Percentiles rank a stretch among this genome's conserved stretches.
Conservation (phyloP, 345 rosid genomes). For the Raphanus sativus region DNA sequence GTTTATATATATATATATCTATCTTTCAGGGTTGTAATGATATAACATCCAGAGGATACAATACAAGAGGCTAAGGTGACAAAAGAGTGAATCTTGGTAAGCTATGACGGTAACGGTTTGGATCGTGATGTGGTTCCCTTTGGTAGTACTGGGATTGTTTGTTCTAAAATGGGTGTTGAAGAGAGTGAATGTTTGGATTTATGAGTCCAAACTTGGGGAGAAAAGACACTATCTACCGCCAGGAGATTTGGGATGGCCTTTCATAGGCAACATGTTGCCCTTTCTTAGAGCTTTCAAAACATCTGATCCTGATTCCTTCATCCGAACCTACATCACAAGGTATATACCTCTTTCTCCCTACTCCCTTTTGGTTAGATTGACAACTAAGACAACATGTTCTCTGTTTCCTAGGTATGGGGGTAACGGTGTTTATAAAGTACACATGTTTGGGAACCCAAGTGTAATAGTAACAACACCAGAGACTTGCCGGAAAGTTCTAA, state of each 20-base stretch:
- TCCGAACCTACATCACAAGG: conserved; percentile 47
- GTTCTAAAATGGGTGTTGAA: conserved; percentile 49
- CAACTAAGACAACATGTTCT: not conserved
- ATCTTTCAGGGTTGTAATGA: conserved; percentile 6
- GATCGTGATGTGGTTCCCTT: conserved; percentile 17
- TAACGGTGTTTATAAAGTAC: conserved; percentile 67
- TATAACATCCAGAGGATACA: conserved; percentile 12
- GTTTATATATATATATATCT: not conserved
- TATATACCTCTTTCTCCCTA: conserved; percentile 1
- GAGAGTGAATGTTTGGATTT: conserved; percentile 55
- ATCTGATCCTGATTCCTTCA: conserved; percentile 68
- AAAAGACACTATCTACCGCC: conserved; percentile 58
- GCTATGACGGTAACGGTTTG: conserved; percentile 13
- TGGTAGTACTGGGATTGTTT: conserved; percentile 20
- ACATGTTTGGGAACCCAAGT: conserved; percentile 85
- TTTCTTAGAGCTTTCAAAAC: conserved; percentile 82
- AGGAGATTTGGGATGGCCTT: conserved; percentile 87
- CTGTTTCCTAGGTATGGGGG: conserved; percentile 50
- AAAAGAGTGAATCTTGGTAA: conserved; percentile 8
- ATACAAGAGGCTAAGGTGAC: not conserved
- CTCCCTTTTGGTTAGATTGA: not conserved
- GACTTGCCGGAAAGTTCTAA: conserved; percentile 57
- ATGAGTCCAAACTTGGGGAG: conserved; percentile 59
- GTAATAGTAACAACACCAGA: conserved; percentile 75
- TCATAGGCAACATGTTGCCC: conserved; percentile 83